Evolutionary conservation across 805 yeast genomes (phyloP).

Genomic region (Diddensiella santjacobensis): DNA sequence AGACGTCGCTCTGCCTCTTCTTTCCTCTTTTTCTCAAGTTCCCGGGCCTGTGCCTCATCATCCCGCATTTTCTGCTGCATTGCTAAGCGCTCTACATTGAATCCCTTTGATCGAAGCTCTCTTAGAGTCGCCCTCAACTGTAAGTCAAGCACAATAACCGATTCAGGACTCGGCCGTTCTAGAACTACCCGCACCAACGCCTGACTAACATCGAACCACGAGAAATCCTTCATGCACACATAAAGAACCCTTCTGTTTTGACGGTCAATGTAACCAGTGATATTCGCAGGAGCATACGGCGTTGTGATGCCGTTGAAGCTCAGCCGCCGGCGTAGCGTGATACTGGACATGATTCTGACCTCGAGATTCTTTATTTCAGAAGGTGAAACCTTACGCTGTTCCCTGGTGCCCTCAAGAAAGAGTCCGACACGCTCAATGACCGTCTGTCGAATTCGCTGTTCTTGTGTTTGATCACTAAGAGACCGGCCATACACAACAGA

Average conservation of each 20-base stretch:
- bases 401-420: constrained; percentile 31
- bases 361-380: constrained; percentile 19
- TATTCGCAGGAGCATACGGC: constrained; percentile 18
- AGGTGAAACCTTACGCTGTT: constrained; percentile 7
- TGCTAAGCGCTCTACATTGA: constrained; percentile 34
- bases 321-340: constrained; percentile 26
- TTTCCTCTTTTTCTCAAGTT: constrained; percentile 16
- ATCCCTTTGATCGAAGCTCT: constrained; percentile 36
- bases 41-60: constrained; percentile 18
- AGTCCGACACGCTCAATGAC: constrained; percentile 33
- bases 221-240: constrained; percentile 21
- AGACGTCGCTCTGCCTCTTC: constrained; percentile 4
- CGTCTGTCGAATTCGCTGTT: constrained; percentile 19
- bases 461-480: constrained; percentile 6
- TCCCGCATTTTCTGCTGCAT: constrained; percentile 25
- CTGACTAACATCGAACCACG: constrained; percentile 38
- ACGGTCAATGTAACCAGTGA: constrained; percentile 24
- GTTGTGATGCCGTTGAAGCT: constrained; percentile 15
- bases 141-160: constrained; percentile 36
- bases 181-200: constrained; percentile 30
- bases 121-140: constrained; percentile 31
- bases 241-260: constrained; percentile 15
- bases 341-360: constrained; percentile 25
- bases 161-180: constrained; percentile 35
- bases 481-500: constrained; percentile 26